Base-by-base conservation (phyloP, 306 rosid species). In the Fagus crenata region DNA sequence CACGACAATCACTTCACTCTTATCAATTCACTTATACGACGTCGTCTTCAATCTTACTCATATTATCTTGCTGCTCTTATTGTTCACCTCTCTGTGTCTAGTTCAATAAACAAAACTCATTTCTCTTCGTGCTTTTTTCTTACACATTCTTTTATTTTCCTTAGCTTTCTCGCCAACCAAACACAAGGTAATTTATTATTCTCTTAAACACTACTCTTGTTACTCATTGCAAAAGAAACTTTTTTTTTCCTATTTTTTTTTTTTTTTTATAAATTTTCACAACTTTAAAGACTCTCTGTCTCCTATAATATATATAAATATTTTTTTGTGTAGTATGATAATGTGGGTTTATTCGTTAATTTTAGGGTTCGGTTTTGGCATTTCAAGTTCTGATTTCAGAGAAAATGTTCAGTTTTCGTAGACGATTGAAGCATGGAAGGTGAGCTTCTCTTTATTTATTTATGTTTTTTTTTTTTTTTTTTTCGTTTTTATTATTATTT, bases 351-450 rank as follows among this genome's bases (percentile, higher is more conserved):
- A 18, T 67, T 80, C 59, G 17, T 63, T 40, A 31, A 42, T 63
- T 46, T 55, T 79, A 63, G 86, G 78, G 78, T 49, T 76, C 55
- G 64, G 53, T 43, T 8, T 31, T 33, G 33, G 59, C 42, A 15
- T 71, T 61, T 65, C 11, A 28, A 68, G 78, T 36, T 73, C 53
- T 53, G 53, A 56, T 68, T 59, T 63, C 53, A 69, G 53, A 11
- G 28, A 86, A 82, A 72, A 93, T 94, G 98, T 90, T 94, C 77
- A 88, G 94, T 4, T 90, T 94, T 84, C 97, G 98, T 68, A 85
- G 96, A 77, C 97, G 97, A 58, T 79, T 78, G 86, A 94, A 94
- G 86, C 89, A 82, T 75, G 93, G 89, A 76, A 87, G 97, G 97
- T 92, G 77, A 75, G 83, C 6, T 56, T 77, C 73, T 64, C 9